phyloP scores from a whole-genome alignment of 192 early-diverging fungal genomes.

The Linnemannia elongata region DNA sequence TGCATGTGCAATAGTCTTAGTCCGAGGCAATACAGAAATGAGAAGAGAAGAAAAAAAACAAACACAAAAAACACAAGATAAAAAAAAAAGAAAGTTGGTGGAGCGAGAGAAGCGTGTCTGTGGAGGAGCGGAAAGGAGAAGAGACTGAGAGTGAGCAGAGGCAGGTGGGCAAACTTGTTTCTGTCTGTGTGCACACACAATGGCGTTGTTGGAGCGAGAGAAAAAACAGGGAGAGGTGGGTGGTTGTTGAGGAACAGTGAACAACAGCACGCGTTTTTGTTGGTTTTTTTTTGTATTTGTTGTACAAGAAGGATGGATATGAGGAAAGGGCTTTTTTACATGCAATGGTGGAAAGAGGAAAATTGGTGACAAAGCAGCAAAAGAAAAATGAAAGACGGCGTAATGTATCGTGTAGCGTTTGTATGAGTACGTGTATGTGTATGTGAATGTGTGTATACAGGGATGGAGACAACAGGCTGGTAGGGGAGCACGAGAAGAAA shows the following conservation, averaged over 20 bases:
- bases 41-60: not conserved
- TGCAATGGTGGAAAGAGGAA: not conserved
- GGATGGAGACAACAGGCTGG: not conserved
- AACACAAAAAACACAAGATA: not conserved
- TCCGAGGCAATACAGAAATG: not conserved
- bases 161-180: too few species aligned
- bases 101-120: too few species aligned
- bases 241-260: not conserved
- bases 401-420: not conserved
- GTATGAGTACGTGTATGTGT: not conserved
- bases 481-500: not conserved
- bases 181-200: not conserved
- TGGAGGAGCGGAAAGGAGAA: too few species aligned
- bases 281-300: slow-evolving; percentile 6
- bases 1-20: not conserved
- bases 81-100: not conserved
- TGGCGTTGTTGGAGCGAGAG: not conserved
- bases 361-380: slow-evolving; percentile 8
- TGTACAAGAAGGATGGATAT: not conserved
- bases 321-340: not conserved
- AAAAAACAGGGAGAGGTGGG: not conserved
- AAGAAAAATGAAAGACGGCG: not conserved
- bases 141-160: too few species aligned
- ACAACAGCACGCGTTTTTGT: not conserved
- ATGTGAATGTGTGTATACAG: not conserved